phyloP scores from a whole-genome alignment of 2,329 filamentous ascomycete species.

The Claviceps humidiphila region DNA sequence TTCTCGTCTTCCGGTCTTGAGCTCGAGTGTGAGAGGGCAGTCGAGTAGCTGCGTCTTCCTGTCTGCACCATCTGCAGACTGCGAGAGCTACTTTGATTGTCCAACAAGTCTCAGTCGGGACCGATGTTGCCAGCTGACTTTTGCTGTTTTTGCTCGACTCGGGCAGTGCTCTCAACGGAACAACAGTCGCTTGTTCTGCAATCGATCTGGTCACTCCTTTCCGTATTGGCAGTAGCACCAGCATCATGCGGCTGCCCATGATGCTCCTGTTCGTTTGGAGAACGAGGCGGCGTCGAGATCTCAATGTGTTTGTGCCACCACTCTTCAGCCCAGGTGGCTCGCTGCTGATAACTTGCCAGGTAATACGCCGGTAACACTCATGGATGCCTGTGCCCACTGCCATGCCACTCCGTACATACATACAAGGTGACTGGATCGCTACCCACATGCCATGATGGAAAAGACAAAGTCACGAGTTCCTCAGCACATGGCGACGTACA shows the following conservation, averaged over 20 bases:
- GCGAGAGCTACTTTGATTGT: not conserved
- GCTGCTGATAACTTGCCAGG: not conserved
- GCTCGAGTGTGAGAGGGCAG: not conserved
- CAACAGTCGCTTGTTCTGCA: not conserved
- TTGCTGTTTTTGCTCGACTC: not conserved
- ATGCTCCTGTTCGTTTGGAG: slow-evolving; percentile 1
- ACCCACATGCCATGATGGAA: not conserved
- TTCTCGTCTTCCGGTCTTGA: not conserved
- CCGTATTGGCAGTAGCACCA: not conserved
- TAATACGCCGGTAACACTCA: not conserved
- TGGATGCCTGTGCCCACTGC: not conserved
- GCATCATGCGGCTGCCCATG: slow-evolving; percentile 3
- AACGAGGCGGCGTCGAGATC: slow-evolving; percentile 1
- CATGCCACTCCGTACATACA: not conserved
- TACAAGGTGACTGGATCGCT: not conserved
- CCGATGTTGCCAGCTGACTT: not conserved
- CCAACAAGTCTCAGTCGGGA: not conserved
- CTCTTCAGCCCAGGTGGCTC: not conserved
- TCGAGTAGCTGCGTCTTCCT: not conserved
- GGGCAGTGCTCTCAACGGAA: slow-evolving; percentile 1
- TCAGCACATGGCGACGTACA: not conserved
- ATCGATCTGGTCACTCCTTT: not conserved
- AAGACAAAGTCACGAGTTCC: not conserved
- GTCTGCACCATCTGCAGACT: not conserved
- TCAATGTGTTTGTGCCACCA: slow-evolving; percentile 1